A percentile compares a stretch with the other conserved stretches of the same genome.
Conservation (phyloP, 345 rosid genomes). For the Anacardium occidentale region DNA sequence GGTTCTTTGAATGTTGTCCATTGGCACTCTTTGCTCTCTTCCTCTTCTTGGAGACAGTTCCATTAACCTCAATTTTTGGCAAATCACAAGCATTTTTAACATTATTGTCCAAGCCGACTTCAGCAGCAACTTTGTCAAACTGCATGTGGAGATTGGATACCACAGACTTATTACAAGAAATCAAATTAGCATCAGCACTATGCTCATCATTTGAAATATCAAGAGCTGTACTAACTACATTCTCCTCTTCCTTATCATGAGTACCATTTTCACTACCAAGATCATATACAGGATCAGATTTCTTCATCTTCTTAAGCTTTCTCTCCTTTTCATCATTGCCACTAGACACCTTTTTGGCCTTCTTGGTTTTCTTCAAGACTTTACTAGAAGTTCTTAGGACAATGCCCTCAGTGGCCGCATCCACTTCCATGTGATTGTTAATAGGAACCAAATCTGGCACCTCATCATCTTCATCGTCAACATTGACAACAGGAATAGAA, state of each 20-base stretch:
- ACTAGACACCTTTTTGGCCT: slow-evolving; percentile 37
- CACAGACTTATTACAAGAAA: slow-evolving; percentile 49
- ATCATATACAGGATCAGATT: slow-evolving; percentile 23
- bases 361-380: slow-evolving; percentile 48
- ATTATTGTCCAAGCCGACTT: slow-evolving; percentile 42
- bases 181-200: slow-evolving; percentile 21
- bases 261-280: slow-evolving; percentile 14
- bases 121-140: slow-evolving; percentile 89
- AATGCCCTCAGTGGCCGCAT: slow-evolving; percentile 25
- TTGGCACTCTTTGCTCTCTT: slow-evolving; percentile 54
- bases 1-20: slow-evolving; percentile 28
- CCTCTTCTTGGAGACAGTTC: slow-evolving; percentile 58
- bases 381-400: slow-evolving; percentile 31
- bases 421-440: slow-evolving; percentile 27
- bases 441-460: slow-evolving; percentile 63
- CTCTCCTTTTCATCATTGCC: slow-evolving; percentile 32
- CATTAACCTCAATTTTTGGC: slow-evolving; percentile 32
- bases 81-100: slow-evolving; percentile 45
- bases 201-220: slow-evolving; percentile 27
- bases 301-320: slow-evolving; percentile 32
- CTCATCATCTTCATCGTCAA: slow-evolving; percentile 34
- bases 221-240: slow-evolving; percentile 9
- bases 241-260: slow-evolving; percentile 28
- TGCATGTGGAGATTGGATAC: slow-evolving; percentile 81
- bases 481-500: slow-evolving; percentile 35